Evolutionary conservation across 1,139 yeast genomes (phyloP).

Genomic region (Blastobotrys buckinghamii): DNA sequence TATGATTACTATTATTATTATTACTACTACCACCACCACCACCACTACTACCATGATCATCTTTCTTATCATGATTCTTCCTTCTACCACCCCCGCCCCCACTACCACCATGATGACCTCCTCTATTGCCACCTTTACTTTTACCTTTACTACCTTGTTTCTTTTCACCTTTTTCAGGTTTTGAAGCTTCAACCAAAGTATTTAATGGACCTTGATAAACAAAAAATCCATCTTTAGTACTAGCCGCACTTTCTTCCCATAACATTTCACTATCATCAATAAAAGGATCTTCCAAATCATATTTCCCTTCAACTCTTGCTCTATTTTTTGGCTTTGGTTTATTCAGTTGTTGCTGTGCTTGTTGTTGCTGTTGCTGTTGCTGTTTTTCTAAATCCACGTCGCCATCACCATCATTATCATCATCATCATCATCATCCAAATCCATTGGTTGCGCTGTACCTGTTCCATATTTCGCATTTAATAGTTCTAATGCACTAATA

Average conservation of each 20-base stretch:
- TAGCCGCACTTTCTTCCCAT: constrained; percentile 90
- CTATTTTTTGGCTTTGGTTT: constrained; percentile 37
- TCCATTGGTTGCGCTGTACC: constrained; percentile 44
- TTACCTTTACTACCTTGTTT: constrained; percentile 1
- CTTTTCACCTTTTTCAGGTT: constrained; percentile 8
- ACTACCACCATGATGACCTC: not conserved
- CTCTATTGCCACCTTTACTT: not conserved
- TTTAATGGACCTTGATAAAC: constrained; percentile 87
- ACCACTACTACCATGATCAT: not conserved
- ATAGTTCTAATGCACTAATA: constrained; percentile 26
- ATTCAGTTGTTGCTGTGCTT: too few relatives aligned
- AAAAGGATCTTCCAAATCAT: constrained; percentile 91
- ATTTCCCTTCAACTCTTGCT: constrained; percentile 54
- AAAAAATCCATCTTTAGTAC: constrained; percentile 92
- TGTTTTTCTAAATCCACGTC: constrained; percentile 31
- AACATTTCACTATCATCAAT: constrained; percentile 90
- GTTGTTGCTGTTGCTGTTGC: constrained; percentile 16
- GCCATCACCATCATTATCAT: constrained; percentile 51
- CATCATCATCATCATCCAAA: constrained; percentile 53
- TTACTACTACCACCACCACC: not conserved
- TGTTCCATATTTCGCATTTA: constrained; percentile 45
- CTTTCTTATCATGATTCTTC: not conserved
- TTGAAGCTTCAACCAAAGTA: constrained; percentile 9
- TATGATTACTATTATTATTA: not conserved
- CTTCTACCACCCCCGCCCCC: not conserved